Base-by-base conservation (phyloP, 106 monocot genomes). In the Phalaenopsis aphrodite region DNA sequence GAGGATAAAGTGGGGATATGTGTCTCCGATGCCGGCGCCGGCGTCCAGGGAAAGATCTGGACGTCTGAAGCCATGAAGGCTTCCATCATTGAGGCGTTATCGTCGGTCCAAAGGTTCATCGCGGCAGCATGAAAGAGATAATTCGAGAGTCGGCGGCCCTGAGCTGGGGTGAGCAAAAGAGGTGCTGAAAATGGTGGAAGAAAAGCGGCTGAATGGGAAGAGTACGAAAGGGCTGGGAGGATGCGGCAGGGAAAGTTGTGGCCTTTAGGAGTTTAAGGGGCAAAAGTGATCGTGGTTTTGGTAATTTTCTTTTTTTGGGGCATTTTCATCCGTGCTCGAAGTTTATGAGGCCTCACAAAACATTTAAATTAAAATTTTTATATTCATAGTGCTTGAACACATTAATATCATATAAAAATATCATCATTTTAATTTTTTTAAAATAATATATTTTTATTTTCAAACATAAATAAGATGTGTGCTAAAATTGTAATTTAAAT, bases 51-150 rank as follows among this genome's bases (percentile, higher is more conserved):
- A 76, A 77, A 79, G 84, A 48, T 15, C 23, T 71, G 75, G 82
- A 85, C 79, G 16, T 91, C 93, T 79, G 89, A 72, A 14, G 87
- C 81, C 80, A 90, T 87, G 90, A 95, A 95, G 45, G 92, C 92
- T 72, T 95, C 95, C 92, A 95, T 95, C 92, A 92, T 86, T 79
- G 95, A 88, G 17, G 79, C 86, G 86, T 92, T 95, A 78, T 95
- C 95, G 81, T 92, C 92, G 14, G 78, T 78, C 91, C 94, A 94
- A 19, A 88, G 90, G 69, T 90, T 94, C 94, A 94, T 94, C 65
- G 43, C 65, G 16, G 15, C 5, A 12, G 46, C 49, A 30, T 52
- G 52, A 52, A 52, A 52, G 15, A 52, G 12, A 52, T 52, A 37
- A 68, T 9, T 37, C 47, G 48, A 38, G 76, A 7, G 76, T 11